phyloP scores from a whole-genome alignment of 2,329 filamentous ascomycete genomes.

The Cyanodermella asteris region DNA sequence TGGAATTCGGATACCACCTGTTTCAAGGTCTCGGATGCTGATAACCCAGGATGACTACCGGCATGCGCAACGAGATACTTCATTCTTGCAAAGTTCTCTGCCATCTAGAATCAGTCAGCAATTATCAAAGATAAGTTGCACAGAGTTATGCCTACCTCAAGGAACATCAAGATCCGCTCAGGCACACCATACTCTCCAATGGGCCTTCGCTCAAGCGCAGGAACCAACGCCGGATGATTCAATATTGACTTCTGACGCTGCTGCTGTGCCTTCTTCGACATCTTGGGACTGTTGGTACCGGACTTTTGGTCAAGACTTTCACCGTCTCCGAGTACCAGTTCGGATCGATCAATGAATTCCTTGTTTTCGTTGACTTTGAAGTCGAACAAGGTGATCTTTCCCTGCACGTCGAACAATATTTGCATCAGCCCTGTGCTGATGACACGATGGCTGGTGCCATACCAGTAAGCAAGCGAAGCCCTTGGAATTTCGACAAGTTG shows the following conservation, averaged over 20 bases:
- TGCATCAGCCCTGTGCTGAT: conserved; percentile 57
- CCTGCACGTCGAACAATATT: conserved; percentile 55
- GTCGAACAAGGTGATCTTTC: conserved; percentile 68
- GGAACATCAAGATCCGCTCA: conserved; percentile 32
- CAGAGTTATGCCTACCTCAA: conserved; percentile 42
- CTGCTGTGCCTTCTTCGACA: conserved; percentile 28
- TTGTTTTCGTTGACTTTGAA: conserved; percentile 57
- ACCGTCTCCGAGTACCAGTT: conserved; percentile 25
- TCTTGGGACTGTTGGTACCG: conserved; percentile 37
- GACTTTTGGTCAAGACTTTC: conserved; percentile 32
- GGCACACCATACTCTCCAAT: conserved; percentile 37
- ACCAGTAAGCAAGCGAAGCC: conserved; percentile 75
- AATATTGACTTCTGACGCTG: conserved; percentile 19
- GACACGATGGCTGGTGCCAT: conserved; percentile 63
- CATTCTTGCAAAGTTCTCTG: not conserved
- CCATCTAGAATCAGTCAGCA: too few relatives aligned
- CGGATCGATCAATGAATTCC: conserved; percentile 58
- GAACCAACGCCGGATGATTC: too few relatives aligned
- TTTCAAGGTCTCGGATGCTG: conserved; percentile 32
- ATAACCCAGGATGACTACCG: conserved; percentile 27
- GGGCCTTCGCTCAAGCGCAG: conserved; percentile 21
- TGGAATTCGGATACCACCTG: conserved; percentile 24
- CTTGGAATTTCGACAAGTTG: conserved; percentile 56
- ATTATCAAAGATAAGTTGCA: too few relatives aligned
- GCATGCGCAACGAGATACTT: too few relatives aligned